phyloP scores from a whole-genome alignment of 805 yeast species.

The Metschnikowia amazonensis region DNA sequence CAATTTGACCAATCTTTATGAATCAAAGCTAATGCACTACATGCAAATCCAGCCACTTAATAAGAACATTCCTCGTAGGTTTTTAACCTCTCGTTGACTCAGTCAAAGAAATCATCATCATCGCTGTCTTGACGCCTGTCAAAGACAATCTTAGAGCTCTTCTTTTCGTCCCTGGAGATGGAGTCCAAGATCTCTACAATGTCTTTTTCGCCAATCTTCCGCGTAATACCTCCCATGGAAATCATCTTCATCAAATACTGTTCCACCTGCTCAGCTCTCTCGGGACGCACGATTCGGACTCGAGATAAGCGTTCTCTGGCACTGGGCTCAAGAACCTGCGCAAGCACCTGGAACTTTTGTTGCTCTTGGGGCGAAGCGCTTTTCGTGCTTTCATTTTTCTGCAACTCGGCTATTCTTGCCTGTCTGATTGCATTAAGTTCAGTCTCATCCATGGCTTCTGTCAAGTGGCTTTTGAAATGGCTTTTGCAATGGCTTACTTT shows the following conservation, averaged over 20 bases:
- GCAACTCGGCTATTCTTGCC: slow-evolving; percentile 86
- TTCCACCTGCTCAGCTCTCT: slow-evolving; percentile 85
- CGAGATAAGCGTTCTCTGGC: slow-evolving; percentile 88
- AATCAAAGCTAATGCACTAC: neutral
- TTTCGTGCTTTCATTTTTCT: slow-evolving; percentile 46
- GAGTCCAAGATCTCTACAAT: slow-evolving; percentile 81
- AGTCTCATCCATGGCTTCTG: slow-evolving; percentile 64
- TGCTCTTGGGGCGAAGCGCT: slow-evolving; percentile 27
- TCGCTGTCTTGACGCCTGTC: slow-evolving; percentile 42
- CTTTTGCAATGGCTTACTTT: neutral
- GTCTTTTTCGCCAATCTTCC: slow-evolving; percentile 76
- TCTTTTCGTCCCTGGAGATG: slow-evolving; percentile 67
- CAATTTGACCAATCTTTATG: neutral
- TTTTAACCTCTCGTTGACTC: neutral
- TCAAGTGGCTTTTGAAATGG: neutral
- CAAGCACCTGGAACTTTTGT: slow-evolving; percentile 41
- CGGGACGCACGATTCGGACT: slow-evolving; percentile 85
- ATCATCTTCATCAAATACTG: slow-evolving; percentile 69
- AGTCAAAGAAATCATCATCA: slow-evolving; percentile 35
- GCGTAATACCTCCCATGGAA: slow-evolving; percentile 68
- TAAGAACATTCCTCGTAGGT: neutral
- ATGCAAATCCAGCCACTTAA: neutral
- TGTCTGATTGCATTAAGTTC: slow-evolving; percentile 89
- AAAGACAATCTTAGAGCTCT: slow-evolving; percentile 60
- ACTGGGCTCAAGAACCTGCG: slow-evolving; percentile 71